These are phyloP conservation scores for Chlorella vulgaris DNA, from an alignment of 139 green algal species.

Conservation along the genomic window DNA sequence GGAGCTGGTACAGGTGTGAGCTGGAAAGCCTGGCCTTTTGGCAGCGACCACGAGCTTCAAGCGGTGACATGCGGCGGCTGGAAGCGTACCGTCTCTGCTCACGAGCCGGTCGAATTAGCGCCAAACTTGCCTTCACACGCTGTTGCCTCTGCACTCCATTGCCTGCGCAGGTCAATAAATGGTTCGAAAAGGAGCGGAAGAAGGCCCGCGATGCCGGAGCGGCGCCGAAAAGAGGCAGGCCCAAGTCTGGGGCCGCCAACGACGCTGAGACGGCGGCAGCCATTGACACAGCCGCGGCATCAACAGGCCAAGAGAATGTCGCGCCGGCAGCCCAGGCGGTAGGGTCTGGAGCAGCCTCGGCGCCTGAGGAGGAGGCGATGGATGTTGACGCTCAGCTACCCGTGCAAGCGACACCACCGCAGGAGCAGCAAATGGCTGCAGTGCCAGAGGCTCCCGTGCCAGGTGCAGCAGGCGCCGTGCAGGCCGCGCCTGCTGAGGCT, in stretches of 20 bases:
- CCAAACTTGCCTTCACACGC: too few species aligned
- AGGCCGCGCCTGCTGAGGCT: neutral
- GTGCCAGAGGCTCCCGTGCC: neutral
- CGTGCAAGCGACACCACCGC: neutral
- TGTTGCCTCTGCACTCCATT: too few species aligned
- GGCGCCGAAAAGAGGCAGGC: conserved; percentile 17
- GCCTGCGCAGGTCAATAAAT: conserved; percentile 34
- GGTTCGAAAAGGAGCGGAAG: conserved; percentile 50
- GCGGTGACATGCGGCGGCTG: too few species aligned
- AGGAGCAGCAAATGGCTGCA: neutral
- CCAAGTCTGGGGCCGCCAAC: conserved; percentile 15
- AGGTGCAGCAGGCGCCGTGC: neutral
- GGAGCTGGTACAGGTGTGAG: conserved; percentile 19
- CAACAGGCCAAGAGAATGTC: neutral
- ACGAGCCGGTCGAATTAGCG: too few species aligned
- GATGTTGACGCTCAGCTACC: neutral
- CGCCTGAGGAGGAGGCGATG: neutral
- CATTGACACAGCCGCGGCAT: neutral
- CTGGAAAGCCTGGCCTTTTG: neutral
- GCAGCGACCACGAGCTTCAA: neutral
- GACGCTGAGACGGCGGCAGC: neutral
- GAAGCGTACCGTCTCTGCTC: too few species aligned
- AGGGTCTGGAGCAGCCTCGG: neutral
- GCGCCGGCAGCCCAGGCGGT: neutral
- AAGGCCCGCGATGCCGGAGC: conserved; percentile 7